Evolutionary conservation across 2,329 filamentous ascomycete species (phyloP).

Genomic region (Fusarium mundagurra): DNA sequence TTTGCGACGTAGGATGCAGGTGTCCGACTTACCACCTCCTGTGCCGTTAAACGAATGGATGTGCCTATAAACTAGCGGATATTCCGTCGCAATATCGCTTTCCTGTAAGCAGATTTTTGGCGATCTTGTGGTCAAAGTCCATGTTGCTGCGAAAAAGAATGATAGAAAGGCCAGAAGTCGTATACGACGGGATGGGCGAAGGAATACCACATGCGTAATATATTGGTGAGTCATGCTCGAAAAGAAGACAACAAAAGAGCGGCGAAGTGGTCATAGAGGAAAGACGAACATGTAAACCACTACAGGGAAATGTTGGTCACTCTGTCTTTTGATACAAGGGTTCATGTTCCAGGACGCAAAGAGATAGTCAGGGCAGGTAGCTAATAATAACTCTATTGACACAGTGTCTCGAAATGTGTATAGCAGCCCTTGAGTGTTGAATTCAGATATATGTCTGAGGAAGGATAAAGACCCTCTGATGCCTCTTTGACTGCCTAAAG

Average conservation of each 20-base stretch:
- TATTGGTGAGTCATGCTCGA: not conserved
- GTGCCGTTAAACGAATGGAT: not conserved
- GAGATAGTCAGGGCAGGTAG: not conserved
- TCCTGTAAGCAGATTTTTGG: fast-evolving
- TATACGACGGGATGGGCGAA: not conserved
- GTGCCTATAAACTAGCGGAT: not conserved
- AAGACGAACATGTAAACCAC: not conserved
- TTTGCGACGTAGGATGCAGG: not conserved
- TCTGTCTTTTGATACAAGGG: not conserved
- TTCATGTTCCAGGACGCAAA: not conserved
- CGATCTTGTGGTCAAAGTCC: not conserved
- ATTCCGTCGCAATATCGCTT: not conserved
- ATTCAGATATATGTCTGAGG: not conserved
- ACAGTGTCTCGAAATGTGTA: too few species aligned
- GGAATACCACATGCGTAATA: not conserved
- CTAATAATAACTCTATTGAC: not conserved
- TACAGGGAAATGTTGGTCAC: too few species aligned
- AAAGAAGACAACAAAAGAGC: not conserved
- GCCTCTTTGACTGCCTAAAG: not conserved
- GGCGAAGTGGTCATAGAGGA: not conserved
- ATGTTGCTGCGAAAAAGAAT: not conserved
- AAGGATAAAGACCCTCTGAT: not conserved
- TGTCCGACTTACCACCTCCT: not conserved
- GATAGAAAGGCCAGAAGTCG: not conserved
- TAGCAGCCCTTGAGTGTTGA: not conserved